Evolutionary conservation across 2,329 filamentous ascomycete genomes (phyloP).

Genomic region (Talaromyces islandicus): DNA sequence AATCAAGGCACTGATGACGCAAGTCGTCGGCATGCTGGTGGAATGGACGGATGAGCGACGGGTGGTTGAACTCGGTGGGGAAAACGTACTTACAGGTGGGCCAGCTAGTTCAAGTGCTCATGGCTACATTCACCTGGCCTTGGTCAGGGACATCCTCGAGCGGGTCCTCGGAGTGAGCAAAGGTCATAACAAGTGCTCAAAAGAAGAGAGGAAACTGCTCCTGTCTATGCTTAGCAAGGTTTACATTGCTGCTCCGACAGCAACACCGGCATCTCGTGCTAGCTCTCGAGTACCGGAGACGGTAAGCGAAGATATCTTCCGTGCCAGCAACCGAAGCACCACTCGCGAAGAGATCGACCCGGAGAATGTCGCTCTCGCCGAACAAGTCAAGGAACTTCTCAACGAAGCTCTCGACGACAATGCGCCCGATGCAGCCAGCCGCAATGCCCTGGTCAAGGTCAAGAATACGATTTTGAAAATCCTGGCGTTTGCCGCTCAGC

Average conservation of each 20-base stretch:
- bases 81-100: constrained; percentile 37
- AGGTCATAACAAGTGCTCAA: constrained; percentile 28
- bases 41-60: constrained; percentile 96
- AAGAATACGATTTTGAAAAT: constrained; percentile 40
- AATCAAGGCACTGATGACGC: constrained; percentile 54
- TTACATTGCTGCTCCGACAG: constrained; percentile 59
- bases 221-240: constrained; percentile 76
- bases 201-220: constrained; percentile 80
- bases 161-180: constrained; percentile 53
- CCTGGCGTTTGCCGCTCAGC: constrained; percentile 35
- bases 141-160: constrained; percentile 73
- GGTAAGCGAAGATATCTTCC: constrained; percentile 51
- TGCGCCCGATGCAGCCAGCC: constrained; percentile 36
- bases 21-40: constrained; percentile 71
- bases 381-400: constrained; percentile 52
- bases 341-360: constrained; percentile 42
- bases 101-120: constrained; percentile 55
- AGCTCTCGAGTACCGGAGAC: constrained; percentile 41
- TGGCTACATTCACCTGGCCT: constrained; percentile 71
- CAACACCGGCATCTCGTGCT: constrained; percentile 32
- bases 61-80: constrained; percentile 55
- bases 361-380: constrained; percentile 39
- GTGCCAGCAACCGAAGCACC: constrained; percentile 41
- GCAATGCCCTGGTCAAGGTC: constrained; percentile 41
- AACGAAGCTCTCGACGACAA: constrained; percentile 49